phyloP scores from a whole-genome alignment of 148 eudicot species.

The Dianthus caryophyllus region DNA sequence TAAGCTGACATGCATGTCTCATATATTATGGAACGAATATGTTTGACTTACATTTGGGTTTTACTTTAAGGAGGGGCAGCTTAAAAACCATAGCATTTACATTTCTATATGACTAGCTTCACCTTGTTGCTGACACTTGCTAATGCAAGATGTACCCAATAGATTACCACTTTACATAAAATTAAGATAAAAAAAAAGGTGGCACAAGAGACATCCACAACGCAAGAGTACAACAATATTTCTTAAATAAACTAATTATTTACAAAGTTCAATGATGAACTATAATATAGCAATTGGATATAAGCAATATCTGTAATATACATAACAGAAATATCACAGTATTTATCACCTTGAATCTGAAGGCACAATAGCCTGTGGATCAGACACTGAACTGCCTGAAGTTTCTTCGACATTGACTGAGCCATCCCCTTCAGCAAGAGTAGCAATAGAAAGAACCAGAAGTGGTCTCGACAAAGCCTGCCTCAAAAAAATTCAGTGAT shows the following conservation, averaged over 20 bases:
- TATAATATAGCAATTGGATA: not conserved
- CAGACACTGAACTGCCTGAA: constrained; percentile 32
- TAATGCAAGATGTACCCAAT: too few relatives aligned
- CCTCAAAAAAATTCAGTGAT: constrained; percentile 12
- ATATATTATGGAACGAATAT: not conserved
- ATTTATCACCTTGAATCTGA: constrained; percentile 37
- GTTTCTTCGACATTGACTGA: constrained; percentile 26
- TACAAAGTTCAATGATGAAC: not conserved
- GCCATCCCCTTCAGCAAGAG: constrained; percentile 41
- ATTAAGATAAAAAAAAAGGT: not conserved
- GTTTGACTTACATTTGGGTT: not conserved
- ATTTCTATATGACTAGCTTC: too few relatives aligned
- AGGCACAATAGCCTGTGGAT: constrained; percentile 19
- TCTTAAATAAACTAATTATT: not conserved
- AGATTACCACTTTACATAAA: too few relatives aligned
- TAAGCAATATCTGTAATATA: not conserved
- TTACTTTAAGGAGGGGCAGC: not conserved
- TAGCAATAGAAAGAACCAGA: constrained; percentile 44
- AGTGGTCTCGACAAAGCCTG: constrained; percentile 58
- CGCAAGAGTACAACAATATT: not conserved
- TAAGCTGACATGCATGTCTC: constrained; percentile 4
- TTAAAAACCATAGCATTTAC: too few relatives aligned
- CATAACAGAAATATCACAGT: constrained; percentile 1
- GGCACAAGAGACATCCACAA: not conserved
- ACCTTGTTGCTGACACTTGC: too few relatives aligned